Base-by-base conservation (phyloP, 106 monocot genomes). In the Triglochin maritima region DNA sequence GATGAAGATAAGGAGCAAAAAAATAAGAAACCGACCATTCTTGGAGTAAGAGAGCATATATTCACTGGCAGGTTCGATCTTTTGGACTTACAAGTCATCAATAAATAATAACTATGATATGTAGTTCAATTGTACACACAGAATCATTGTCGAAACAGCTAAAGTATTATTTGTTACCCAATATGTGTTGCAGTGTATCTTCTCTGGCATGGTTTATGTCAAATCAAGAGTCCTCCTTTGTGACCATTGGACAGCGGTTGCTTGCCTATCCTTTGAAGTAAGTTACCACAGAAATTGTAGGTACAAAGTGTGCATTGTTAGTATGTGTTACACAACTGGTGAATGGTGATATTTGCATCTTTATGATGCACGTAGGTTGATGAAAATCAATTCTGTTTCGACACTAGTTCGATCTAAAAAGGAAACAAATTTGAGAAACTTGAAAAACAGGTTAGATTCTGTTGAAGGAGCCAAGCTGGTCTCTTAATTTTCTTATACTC, bases 191-290 rank as follows among this genome's bases (percentile, higher is more conserved):
- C 81, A 94, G 94, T 85, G 94, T 94, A 66, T 94, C 94, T 57
- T 94, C 94, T 64, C 89, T 94, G 70, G 94, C 94, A 72, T 89
- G 94, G 94, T 94, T 94, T 76, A 94, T 94, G 94, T 94, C 94
- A 68, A 94, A 89, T 78, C 94, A 94, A 72, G 94, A 94, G 74
- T 81, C 84, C 48, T 87, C 89, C 72, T 94, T 94, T 85, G 94
- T 94, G 64, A 94, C 94, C 51, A 84, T 94, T 71, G 89, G 85
- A 17, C 94, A 94, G 73, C 63, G 94, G 4, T 47, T 94, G 72
- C 94, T 94, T 70, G 94, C 89, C 29, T 82, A 89, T 47, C 94
- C 94, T 52, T 79, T 94, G 45, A 94, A 82, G 94, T 89, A 56
- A 82, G 83, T 71, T 64, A 29, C 1, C 29, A 29, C 29, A 29